Percentiles rank a stretch among this genome's conserved stretches.
These are phyloP conservation scores for Xylaria sp. DNA, from an alignment of 2,329 filamentous ascomycete genomes.

Conservation along the genomic window DNA sequence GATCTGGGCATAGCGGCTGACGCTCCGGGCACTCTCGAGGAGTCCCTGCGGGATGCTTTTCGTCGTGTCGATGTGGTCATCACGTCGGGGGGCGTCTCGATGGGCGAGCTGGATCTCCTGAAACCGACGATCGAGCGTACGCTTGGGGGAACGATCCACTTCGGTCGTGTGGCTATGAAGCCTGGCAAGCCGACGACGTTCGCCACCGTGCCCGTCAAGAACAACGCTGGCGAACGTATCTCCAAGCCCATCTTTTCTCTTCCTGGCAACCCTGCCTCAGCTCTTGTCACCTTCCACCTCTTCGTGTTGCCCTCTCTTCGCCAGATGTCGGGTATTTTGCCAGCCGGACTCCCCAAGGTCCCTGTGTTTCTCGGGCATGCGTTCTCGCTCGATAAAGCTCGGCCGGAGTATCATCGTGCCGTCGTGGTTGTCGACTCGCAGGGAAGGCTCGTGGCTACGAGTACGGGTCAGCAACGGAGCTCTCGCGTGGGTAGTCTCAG, in stretches of 20 bases:
- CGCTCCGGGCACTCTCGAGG: constrained; percentile 67
- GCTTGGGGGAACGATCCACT: constrained; percentile 89
- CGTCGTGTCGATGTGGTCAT: constrained; percentile 74
- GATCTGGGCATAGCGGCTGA: constrained; percentile 85
- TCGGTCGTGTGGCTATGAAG: constrained; percentile 95
- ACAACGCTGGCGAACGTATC: constrained; percentile 49
- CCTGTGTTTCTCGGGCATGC: constrained; percentile 67
- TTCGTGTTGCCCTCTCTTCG: constrained; percentile 89
- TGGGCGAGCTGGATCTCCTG: constrained; percentile 94
- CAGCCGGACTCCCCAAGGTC: constrained; percentile 65
- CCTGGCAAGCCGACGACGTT: constrained; percentile 97
- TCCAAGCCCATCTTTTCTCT: constrained; percentile 78
- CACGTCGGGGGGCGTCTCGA: constrained; percentile 90
- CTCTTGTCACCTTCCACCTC: constrained; percentile 86
- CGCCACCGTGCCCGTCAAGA: constrained; percentile 71
- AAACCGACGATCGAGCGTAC: constrained; percentile 92
- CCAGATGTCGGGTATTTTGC: constrained; percentile 63
- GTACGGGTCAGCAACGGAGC: constrained; percentile 86
- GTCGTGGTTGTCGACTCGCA: constrained; percentile 61
- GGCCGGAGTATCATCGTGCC: constrained; percentile 88
- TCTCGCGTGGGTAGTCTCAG: constrained; percentile 84
- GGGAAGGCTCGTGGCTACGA: constrained; percentile 66
- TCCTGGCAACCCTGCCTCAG: constrained; percentile 89
- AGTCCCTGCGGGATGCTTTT: constrained; percentile 68
- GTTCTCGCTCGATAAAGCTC: constrained; percentile 65